Base-by-base conservation (phyloP, 345 rosid genomes). In the Gossypium herbaceum region DNA sequence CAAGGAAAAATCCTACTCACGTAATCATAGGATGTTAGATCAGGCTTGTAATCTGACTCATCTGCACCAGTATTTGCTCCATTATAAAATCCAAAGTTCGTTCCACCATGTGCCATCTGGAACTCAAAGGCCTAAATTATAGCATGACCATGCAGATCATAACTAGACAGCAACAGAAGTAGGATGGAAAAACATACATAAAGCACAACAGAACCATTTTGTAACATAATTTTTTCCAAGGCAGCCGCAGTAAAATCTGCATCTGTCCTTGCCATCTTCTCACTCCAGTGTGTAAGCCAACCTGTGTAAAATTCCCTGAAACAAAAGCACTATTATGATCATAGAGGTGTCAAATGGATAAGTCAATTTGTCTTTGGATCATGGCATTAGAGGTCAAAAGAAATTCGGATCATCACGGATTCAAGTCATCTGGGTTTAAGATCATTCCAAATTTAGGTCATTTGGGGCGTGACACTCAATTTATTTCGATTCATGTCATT, bases 61-160 rank as follows among this genome's bases (percentile, higher is more conserved):
- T 77, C 80, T 1, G 57, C 51, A 71, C 90, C 97, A 66, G 94
- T 91, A 79, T 94, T 94, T 80, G 98, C 98, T 75, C 98, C 98
- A 76, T 78, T 91, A 65, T 91, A 92, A 84, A 94, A 94, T 72
- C 98, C 98, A 81, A 92, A 94, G 86, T 94, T 94, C 59, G 97
- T 90, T 77, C 98, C 98, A 73, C 98, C 98, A 76, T 94, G 98
- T 65, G 90, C 98, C 98, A 94, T 92, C 98, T 94, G 81, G 66
- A 82, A 80, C 59, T 65, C 29, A 39, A 60, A 62, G 62, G 41
- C 15, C 27, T 7, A 62, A 41, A 72, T 65, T 47, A 39, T 61
- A 72, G 44, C 65, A 63, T 48, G 48, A 70, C 61, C n/a, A 58
- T 12, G 29, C 68, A 65, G 65, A 73, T 67, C 22, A 59, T 48